phyloP scores from a whole-genome alignment of 495 filamentous ascomycete genomes.

The Penicillium ochrochloron region DNA sequence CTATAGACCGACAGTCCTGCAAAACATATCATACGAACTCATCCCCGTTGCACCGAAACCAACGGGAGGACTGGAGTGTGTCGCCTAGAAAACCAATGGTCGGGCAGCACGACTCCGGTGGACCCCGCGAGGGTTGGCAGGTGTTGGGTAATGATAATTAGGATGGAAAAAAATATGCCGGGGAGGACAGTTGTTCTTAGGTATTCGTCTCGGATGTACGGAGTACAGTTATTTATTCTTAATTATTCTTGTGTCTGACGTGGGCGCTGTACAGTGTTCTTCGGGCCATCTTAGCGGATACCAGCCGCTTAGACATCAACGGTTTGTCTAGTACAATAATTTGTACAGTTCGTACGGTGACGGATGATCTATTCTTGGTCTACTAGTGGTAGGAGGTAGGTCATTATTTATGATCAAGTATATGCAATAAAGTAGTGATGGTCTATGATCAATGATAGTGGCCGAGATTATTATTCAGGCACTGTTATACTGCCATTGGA shows the following conservation, averaged over 20 bases:
- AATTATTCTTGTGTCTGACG: not conserved
- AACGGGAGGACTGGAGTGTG: constrained; percentile 5
- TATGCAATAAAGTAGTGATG: not conserved
- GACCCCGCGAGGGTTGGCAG: constrained; percentile 27
- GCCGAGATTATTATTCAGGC: not conserved
- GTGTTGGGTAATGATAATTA: not conserved
- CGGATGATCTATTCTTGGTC: not conserved
- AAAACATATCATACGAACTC: not conserved
- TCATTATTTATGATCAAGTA: not conserved
- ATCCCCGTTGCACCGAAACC: constrained; percentile 18
- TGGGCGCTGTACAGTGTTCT: not conserved
- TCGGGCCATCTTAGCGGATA: constrained; percentile 9
- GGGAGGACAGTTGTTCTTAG: not conserved
- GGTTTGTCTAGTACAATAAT: not conserved
- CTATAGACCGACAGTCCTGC: not conserved
- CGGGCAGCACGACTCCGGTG: constrained; percentile 25
- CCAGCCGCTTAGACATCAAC: not conserved
- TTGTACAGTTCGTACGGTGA: not conserved
- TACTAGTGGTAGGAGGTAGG: not conserved
- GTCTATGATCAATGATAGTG: not conserved
- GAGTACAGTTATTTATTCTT: not conserved
- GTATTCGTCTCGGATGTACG: not conserved
- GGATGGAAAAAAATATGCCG: constrained; percentile 17
- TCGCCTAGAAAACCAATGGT: constrained; percentile 24
- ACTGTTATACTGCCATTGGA: constrained; percentile 2